Evolutionary conservation across 768 basidiomycete species (phyloP), one percentile per base, ranked within the genome.

Genomic region (Amyloporia xantha): DNA sequence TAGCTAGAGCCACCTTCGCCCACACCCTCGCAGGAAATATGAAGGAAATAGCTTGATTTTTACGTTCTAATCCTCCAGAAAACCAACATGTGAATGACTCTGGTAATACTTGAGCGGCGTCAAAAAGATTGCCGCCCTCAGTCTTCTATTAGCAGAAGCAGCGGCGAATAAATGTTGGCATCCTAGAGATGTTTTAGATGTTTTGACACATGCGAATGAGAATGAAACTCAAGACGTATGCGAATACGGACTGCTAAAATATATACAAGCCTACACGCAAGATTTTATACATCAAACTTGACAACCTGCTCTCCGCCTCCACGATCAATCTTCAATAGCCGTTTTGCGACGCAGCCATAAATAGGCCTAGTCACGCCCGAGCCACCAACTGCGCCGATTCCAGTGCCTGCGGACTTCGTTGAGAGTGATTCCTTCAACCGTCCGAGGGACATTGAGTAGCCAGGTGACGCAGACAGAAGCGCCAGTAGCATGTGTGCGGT

Each of bases 301-400:
- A 90, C 85, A 5, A 81, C 71, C 61, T 91, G 87, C 60, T 86
- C 86, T 27, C 86, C 75, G 4, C 79, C 76, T 17, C 84, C 78
- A 37, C 88, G 71, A 44, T 90, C 87, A 54, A 90, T 87, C 65
- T 78, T 84, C 51, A 91, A 62, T 44, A 91, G 66, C 52, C 84
- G 72, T 67, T 90, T 91, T 13, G 84, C 88, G n/a, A 90, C 84
- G 59, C 87, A 88, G 1, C 73, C 79, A 58, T 87, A 91, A 11
- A 90, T 62, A 13, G 85, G 77, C 36, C 84, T 71, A 7, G 78
- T 82, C 10, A 78, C 69, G 30, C 76, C 74, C 48, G 72, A 69
- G 15, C 71, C 72, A 19, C 66, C 63, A 12, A 54, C 60, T 21
- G 57, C 50, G 17, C 50, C 38, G 15, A 50, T 52, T 9, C 69